These are phyloP conservation scores for Colletotrichum plurivorum DNA, from an alignment of 2,329 filamentous ascomycete species.

Conservation along the genomic window DNA sequence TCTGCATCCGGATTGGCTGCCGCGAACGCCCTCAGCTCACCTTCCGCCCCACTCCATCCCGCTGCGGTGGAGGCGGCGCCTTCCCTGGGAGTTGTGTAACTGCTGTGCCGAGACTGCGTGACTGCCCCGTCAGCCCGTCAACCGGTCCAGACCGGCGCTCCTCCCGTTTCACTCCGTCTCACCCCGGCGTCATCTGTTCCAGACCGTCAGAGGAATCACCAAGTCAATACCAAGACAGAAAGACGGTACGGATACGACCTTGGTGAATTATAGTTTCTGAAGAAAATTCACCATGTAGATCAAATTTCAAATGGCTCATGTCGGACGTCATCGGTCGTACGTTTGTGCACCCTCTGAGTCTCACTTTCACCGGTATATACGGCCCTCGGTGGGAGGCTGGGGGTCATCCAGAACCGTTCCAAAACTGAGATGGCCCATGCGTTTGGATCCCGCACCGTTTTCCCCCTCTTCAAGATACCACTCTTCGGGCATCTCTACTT, in stretches of 20 bases:
- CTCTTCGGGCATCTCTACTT: not conserved
- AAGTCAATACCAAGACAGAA: no score
- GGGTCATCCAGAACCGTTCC: not conserved
- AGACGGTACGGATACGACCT: no score
- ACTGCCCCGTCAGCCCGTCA: no score
- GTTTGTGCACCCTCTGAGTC: no score
- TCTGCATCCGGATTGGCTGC: conserved; percentile 7
- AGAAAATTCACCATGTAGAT: no score
- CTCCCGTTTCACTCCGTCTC: not conserved
- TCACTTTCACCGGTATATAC: not conserved
- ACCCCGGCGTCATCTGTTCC: not conserved
- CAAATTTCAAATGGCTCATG: no score
- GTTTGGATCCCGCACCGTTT: not conserved
- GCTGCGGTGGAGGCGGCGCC: no score
- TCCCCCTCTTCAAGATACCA: not conserved
- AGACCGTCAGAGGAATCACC: not conserved
- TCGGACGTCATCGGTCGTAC: not conserved
- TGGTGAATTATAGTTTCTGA: no score
- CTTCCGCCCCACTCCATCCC: no score
- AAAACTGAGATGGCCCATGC: conserved; percentile 1
- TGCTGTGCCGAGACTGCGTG: not conserved
- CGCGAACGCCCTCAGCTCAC: not conserved
- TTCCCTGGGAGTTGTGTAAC: not conserved
- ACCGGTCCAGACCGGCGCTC: not conserved
- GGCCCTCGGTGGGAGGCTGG: not conserved